phyloP scores from a whole-genome alignment of 2,329 filamentous ascomycete species.

The Botrytis sinoallii region DNA sequence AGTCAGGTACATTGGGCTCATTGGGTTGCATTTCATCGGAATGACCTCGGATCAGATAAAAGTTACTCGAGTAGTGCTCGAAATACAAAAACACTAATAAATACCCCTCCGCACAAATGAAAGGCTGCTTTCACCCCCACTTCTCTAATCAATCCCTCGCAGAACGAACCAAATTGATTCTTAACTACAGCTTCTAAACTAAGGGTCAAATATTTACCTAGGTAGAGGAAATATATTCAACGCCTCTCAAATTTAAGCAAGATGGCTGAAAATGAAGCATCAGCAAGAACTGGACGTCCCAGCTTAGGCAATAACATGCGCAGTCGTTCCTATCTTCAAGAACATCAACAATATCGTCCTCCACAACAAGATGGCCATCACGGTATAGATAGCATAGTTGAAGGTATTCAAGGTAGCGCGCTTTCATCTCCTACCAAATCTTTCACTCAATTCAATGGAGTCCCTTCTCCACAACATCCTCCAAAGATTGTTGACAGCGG shows the following conservation, averaged over 20 bases:
- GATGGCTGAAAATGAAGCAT: constrained; percentile 15
- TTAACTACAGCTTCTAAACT: not conserved
- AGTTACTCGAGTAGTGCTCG: not conserved
- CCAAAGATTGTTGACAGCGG: constrained; percentile 61
- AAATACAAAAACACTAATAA: not conserved
- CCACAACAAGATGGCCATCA: constrained; percentile 51
- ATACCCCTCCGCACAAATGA: not conserved
- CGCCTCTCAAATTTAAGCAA: not conserved
- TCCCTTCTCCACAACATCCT: constrained; percentile 57
- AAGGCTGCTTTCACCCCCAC: not conserved
- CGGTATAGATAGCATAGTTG: constrained; percentile 63
- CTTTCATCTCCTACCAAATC: constrained; percentile 42
- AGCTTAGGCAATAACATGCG: constrained; percentile 44
- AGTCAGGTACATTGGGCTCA: constrained; percentile 8
- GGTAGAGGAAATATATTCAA: not conserved
- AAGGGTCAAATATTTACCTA: not conserved
- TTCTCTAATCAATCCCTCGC: not conserved
- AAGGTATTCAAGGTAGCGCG: constrained; percentile 47
- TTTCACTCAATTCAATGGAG: constrained; percentile 54
- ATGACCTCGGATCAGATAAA: not conserved
- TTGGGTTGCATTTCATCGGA: not conserved
- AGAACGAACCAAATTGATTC: not conserved
- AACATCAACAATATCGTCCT: constrained; percentile 62
- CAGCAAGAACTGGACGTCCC: constrained; percentile 30
- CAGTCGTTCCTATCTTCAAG: constrained; percentile 60